These are phyloP conservation scores for Solanum acaule DNA, from an alignment of 257 asterid species.

Conservation along the genomic window DNA sequence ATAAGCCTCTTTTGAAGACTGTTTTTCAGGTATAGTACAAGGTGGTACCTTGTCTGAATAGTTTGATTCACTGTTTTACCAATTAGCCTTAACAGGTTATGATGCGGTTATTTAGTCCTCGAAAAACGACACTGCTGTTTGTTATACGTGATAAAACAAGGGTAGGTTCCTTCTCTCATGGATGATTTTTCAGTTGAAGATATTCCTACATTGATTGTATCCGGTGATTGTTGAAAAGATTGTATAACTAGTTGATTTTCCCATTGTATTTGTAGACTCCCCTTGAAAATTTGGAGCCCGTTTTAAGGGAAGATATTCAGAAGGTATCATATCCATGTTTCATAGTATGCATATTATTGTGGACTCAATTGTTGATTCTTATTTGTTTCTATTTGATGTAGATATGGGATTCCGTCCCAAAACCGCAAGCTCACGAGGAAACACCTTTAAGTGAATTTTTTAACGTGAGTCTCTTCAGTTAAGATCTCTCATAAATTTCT, in stretches of 20 bases:
- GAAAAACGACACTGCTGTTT: constrained; percentile 83
- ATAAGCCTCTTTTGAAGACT: constrained; percentile 89
- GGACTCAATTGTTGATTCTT: background rate
- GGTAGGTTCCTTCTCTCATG: constrained; percentile 28
- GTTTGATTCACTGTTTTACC: background rate
- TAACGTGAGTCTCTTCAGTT: background rate
- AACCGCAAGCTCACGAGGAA: constrained; percentile 81
- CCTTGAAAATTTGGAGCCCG: constrained; percentile 80
- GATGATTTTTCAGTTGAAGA: background rate
- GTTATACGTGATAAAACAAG: constrained; percentile 91
- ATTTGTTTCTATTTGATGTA: constrained; percentile 13
- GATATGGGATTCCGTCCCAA: constrained; percentile 99
- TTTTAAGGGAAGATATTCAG: constrained; percentile 82
- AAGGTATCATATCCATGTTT: constrained; percentile 39
- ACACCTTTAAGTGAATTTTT: constrained; percentile 89
- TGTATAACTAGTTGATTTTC: background rate
- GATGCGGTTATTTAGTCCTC: constrained; percentile 91
- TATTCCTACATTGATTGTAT: background rate
- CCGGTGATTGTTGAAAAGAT: background rate
- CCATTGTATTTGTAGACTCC: constrained; percentile 49
- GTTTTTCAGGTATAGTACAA: constrained; percentile 63
- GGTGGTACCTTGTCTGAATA: background rate
- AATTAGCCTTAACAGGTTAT: constrained; percentile 43
- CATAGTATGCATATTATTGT: background rate
- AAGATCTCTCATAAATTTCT: background rate